phyloP scores from a whole-genome alignment of 2,329 filamentous ascomycete species.

The Dactylonectria estremocensis region DNA sequence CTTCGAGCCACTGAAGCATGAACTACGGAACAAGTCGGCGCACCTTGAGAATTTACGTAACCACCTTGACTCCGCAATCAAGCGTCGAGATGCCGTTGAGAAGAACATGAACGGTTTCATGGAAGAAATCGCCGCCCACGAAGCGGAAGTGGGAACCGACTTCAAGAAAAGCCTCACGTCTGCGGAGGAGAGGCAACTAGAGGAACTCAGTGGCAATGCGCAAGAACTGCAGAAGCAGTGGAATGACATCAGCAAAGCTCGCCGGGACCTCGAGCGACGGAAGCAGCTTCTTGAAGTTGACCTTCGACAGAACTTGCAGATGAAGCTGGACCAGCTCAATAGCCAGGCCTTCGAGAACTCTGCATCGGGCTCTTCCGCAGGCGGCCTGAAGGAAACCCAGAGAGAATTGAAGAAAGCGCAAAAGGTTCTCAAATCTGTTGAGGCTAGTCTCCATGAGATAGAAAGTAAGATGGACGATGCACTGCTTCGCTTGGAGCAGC shows the following conservation, averaged over 20 bases:
- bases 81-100: conserved; percentile 78
- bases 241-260: conserved; percentile 79
- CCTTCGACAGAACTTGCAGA: conserved; percentile 88
- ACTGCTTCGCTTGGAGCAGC: conserved; percentile 66
- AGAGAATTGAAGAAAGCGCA: conserved; percentile 85
- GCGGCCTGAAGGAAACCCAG: conserved; percentile 82
- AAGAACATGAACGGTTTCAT: conserved; percentile 82
- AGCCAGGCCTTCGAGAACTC: conserved; percentile 80
- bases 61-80: conserved; percentile 79
- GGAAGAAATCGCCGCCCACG: conserved; percentile 82
- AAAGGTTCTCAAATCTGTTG: conserved; percentile 76
- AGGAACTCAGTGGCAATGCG: conserved; percentile 77
- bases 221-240: conserved; percentile 84
- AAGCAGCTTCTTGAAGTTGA: conserved; percentile 91
- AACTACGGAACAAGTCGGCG: conserved; percentile 81
- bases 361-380: conserved; percentile 71
- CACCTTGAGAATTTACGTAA: conserved; percentile 82
- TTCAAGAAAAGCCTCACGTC: conserved; percentile 92
- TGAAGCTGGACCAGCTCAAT: conserved; percentile 89
- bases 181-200: conserved; percentile 87
- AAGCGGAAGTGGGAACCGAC: conserved; percentile 85
- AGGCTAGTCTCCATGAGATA: conserved; percentile 79
- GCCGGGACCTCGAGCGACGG: conserved; percentile 83
- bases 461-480: conserved; percentile 77
- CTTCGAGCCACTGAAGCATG: conserved; percentile 83